A percentile compares a stretch with the other conserved stretches of the same genome.
phyloP scores from a whole-genome alignment of 176 grass and related monocot genomes.

The Neostapfia colusana region DNA sequence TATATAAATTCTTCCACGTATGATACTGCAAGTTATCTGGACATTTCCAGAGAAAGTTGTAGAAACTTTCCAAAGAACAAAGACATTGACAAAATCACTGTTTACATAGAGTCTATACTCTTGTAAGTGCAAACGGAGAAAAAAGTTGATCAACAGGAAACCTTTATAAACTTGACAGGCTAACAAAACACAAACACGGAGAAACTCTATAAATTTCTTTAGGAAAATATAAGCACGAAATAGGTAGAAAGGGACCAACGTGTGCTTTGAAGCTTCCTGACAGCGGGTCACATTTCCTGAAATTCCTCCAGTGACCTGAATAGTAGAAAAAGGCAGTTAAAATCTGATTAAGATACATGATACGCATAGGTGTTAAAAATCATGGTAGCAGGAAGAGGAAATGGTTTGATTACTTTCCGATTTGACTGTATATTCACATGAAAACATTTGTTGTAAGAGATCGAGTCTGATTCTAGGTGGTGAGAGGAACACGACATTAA shows the following conservation, averaged over 20 bases:
- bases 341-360: neutral
- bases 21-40: neutral
- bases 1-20: too few relatives aligned
- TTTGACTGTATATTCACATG: neutral
- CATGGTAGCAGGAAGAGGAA: neutral
- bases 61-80: neutral
- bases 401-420: neutral
- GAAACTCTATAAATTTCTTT: neutral
- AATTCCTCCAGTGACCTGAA: conserved; percentile 44
- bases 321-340: conserved; percentile 7
- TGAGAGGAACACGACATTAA: neutral
- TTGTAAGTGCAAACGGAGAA: neutral
- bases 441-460: neutral
- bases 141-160: neutral
- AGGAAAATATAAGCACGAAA: conserved; percentile 7
- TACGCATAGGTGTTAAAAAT: neutral
- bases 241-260: conserved; percentile 34
- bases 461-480: neutral
- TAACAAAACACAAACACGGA: conserved; percentile 1
- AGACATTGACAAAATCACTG: conserved; percentile 2
- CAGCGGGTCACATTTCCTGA: conserved; percentile 7
- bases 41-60: neutral
- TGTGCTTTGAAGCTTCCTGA: conserved; percentile 35
- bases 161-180: neutral
- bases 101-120: neutral